Conservation (phyloP, 1,284 basidiomycete species). For the Malassezia sympodialis region DNA sequence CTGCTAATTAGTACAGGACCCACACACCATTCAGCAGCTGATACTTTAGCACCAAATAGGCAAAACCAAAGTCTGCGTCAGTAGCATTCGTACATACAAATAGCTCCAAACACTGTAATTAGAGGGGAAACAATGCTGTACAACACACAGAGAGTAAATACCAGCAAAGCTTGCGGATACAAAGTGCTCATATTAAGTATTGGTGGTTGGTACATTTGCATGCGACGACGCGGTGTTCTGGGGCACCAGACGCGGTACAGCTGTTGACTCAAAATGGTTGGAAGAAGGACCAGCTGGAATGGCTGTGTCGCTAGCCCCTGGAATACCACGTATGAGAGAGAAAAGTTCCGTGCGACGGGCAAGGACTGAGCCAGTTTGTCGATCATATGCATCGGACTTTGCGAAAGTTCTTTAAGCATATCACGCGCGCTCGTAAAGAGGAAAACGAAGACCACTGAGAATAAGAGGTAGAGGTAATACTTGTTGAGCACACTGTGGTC, state of each 20-base stretch:
- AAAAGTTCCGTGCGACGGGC: constrained; percentile 62
- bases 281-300: constrained; percentile 59
- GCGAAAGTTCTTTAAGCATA: constrained; percentile 50
- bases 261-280: constrained; percentile 29
- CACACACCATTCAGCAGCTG: constrained; percentile 77
- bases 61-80: constrained; percentile 65
- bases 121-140: constrained; percentile 92
- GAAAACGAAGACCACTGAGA: constrained; percentile 93
- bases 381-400: constrained; percentile 40
- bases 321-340: constrained; percentile 86
- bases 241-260: constrained; percentile 28
- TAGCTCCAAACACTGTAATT: constrained; percentile 82
- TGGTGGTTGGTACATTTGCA: constrained; percentile 90
- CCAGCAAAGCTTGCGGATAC: constrained; percentile 85
- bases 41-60: constrained; percentile 78
- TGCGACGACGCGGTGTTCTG: constrained; percentile 60
- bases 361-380: constrained; percentile 40
- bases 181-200: constrained; percentile 64
- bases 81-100: constrained; percentile 51
- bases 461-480: constrained; percentile 68
- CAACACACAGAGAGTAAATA: constrained; percentile 86
- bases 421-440: constrained; percentile 79
- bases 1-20: constrained; percentile 35
- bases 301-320: constrained; percentile 91
- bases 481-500: constrained; percentile 88